phyloP scores from a whole-genome alignment of 331 rosid genomes.

The Malus hybrid region DNA sequence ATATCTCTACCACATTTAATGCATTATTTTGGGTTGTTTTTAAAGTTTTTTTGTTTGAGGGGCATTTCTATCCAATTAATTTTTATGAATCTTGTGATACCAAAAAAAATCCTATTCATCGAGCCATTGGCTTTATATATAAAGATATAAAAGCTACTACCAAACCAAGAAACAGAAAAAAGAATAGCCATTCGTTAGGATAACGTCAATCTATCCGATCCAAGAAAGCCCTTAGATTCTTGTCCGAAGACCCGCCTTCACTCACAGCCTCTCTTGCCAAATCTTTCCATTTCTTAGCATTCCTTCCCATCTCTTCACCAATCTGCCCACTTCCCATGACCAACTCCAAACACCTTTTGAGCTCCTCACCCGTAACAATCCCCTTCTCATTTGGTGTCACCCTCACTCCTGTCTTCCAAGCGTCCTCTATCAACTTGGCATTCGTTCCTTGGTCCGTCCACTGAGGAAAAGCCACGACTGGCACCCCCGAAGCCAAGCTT shows the following conservation, averaged over 20 bases:
- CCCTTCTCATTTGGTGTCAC: constrained; percentile 30
- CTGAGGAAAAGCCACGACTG: constrained; percentile 43
- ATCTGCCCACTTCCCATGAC: constrained; percentile 30
- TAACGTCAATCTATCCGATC: neutral
- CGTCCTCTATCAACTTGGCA: constrained; percentile 41
- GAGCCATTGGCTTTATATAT: no score
- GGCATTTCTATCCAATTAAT: no score
- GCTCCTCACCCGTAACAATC: constrained; percentile 28
- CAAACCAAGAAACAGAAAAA: no score
- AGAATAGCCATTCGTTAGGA: neutral
- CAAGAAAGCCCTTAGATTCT: constrained; percentile 18
- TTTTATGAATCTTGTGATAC: no score
- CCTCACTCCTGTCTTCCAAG: constrained; percentile 48
- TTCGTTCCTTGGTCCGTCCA: constrained; percentile 52
- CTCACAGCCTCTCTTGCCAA: constrained; percentile 29
- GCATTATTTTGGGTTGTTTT: no score
- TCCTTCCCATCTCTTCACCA: constrained; percentile 29
- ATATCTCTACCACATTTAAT: no score
- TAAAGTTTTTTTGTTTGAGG: no score
- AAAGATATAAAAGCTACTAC: no score
- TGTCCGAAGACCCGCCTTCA: constrained; percentile 37
- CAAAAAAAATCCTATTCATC: no score
- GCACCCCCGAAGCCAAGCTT: no score
- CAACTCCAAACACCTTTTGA: constrained; percentile 49
- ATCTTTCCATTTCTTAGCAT: constrained; percentile 40